Evolutionary conservation across 306 rosid genomes (phyloP), one percentile per base, ranked within the genome.

Genomic region (Quercus alba): DNA sequence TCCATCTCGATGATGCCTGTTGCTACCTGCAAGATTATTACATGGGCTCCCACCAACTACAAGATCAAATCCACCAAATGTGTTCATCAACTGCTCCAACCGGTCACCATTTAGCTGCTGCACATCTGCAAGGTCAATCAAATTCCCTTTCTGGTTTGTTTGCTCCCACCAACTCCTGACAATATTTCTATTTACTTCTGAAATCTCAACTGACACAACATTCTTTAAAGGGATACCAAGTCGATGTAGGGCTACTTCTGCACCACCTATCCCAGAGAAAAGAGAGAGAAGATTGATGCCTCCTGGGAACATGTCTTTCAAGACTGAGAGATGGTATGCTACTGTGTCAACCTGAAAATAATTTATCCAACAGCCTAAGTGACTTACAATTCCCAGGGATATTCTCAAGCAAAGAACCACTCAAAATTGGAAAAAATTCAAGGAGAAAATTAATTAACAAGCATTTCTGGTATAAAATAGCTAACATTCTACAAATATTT

Each of bases 101-200:
- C 87, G 87, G 3, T 88, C 88, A 0, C 78, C 86, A 56, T 91
- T 66, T 54, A 96, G 81, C 81, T 69, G 82, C 59, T 81, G 91
- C 35, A 96, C 94, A 38, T 93, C 99, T 0, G 73, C 91, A 15
- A 93, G 67, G 79, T 96, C 94, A 56, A 79, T 26, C 71, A 96
- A 74, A 67, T 82, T 85, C 18, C 99, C 99, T 57, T 73, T 91
- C 84, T 96, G 99, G 79, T 86, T 96, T 0, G 99, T 96, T 78
- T 96, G 99, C 77, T 96, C 99, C 99, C 99, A 96, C 99, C 99
- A 96, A 62, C 97, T 82, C 79, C 97, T 85, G 1, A 96, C 91
- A 1, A 91, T 91, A 49, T 87, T 90, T 58, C 98, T 85, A 63
- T 92, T 96, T 64, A 88, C 98, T 26, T 85, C 92, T 2, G 97